phyloP scores from a whole-genome alignment of 2,329 filamentous ascomycete genomes.

The Septoria petroselini region DNA sequence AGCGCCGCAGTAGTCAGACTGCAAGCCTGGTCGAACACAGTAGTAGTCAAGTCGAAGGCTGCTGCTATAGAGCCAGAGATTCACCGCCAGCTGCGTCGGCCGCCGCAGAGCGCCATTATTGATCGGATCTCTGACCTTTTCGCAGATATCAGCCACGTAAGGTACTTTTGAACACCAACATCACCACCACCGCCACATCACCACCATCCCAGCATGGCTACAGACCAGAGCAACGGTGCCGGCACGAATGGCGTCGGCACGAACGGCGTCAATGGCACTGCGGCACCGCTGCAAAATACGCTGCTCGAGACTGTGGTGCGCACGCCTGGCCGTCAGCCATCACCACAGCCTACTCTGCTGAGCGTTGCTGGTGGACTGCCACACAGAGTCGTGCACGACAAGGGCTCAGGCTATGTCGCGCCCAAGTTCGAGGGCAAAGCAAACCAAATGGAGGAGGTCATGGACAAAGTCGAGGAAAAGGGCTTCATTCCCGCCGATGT shows the following conservation, averaged over 20 bases:
- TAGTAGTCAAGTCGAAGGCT: too few relatives aligned
- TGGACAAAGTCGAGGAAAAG: slow-evolving; percentile 71
- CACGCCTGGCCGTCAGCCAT: slow-evolving; percentile 64
- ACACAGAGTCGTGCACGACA: slow-evolving; percentile 68
- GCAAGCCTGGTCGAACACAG: too few relatives aligned
- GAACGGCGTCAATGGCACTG: slow-evolving; percentile 15
- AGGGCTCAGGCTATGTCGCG: slow-evolving; percentile 89
- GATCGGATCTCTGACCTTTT: background rate
- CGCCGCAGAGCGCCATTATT: background rate
- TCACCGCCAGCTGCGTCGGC: slow-evolving; percentile 7
- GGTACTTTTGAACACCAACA: background rate
- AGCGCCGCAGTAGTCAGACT: too few relatives aligned
- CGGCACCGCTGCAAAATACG: slow-evolving; percentile 48
- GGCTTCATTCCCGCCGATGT: slow-evolving; percentile 84
- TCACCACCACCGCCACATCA: background rate
- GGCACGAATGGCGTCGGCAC: slow-evolving; percentile 3
- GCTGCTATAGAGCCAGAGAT: slow-evolving; percentile 2
- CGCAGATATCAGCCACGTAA: background rate
- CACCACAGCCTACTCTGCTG: slow-evolving; percentile 84
- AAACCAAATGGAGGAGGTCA: slow-evolving; percentile 87
- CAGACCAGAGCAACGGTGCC: slow-evolving; percentile 12
- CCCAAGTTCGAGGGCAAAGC: slow-evolving; percentile 90
- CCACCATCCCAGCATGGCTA: slow-evolving; percentile 19
- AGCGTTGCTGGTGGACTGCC: slow-evolving; percentile 60
- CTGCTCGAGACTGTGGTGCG: slow-evolving; percentile 55